phyloP scores from a whole-genome alignment of 1,284 basidiomycete genomes.

The Ceratobasidium sp. region DNA sequence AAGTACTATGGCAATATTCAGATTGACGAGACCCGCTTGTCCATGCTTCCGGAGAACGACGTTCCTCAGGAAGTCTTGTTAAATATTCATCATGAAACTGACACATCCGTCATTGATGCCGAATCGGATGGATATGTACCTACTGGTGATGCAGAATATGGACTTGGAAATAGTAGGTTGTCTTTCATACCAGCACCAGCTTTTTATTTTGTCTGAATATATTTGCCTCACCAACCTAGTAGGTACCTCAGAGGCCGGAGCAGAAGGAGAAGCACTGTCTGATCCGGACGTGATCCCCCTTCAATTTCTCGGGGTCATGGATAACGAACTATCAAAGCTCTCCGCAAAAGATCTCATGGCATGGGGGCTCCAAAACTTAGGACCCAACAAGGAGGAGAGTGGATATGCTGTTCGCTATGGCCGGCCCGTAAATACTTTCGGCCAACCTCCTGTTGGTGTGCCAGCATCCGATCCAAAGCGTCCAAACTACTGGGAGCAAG shows the following conservation, averaged over 20 bases:
- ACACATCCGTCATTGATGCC: background rate
- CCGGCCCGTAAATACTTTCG: constrained; percentile 29
- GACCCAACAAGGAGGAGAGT: background rate
- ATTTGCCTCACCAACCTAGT: too few relatives aligned
- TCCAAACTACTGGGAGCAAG: constrained; percentile 50
- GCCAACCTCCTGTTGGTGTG: background rate
- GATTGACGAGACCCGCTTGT: background rate
- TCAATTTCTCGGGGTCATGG: constrained; percentile 34
- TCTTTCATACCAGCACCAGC: background rate
- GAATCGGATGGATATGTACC: constrained; percentile 37
- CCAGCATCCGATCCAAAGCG: background rate
- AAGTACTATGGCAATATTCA: constrained; percentile 28
- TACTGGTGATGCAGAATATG: too few relatives aligned
- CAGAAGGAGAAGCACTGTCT: constrained; percentile 33
- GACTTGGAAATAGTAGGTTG: constrained; percentile 50
- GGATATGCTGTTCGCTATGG: constrained; percentile 46
- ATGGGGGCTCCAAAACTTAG: constrained; percentile 26
- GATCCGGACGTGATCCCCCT: constrained; percentile 34
- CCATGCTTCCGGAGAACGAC: constrained; percentile 37
- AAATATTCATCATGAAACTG: constrained; percentile 1
- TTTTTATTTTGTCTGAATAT: too few relatives aligned
- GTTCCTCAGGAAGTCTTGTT: constrained; percentile 31
- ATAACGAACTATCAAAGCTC: constrained; percentile 33
- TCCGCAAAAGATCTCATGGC: constrained; percentile 24
- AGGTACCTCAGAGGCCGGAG: too few relatives aligned